Evolutionary conservation across 768 basidiomycete genomes (phyloP).

Genomic region (Lentinula aciculospora): DNA sequence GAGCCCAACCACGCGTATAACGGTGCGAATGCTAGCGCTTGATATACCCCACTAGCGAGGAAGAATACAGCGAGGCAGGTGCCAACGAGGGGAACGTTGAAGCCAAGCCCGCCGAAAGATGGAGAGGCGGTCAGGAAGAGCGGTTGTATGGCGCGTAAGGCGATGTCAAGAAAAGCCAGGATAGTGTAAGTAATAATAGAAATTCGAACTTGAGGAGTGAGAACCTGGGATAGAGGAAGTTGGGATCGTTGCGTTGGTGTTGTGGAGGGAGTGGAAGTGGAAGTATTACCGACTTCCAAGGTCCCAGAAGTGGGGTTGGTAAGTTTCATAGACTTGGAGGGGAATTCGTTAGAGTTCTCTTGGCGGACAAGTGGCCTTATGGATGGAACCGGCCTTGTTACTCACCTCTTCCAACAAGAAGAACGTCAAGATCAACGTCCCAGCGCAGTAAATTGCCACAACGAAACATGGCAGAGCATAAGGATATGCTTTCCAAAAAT

Average conservation of each 20-base stretch:
- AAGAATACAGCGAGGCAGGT: constrained; percentile 47
- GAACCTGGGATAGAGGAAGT: constrained; percentile 2
- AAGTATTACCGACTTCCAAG: not conserved
- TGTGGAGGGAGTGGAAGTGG: not conserved
- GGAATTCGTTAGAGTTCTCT: too few species aligned
- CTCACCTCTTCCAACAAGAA: constrained; percentile 3
- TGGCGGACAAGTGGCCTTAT: not conserved
- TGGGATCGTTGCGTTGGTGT: not conserved
- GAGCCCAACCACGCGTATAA: constrained; percentile 49
- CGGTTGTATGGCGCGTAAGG: constrained; percentile 32
- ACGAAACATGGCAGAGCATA: constrained; percentile 45
- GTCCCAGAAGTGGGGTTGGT: not conserved
- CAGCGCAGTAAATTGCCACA: not conserved
- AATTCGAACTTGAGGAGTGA: constrained; percentile 5
- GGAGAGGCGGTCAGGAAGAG: constrained; percentile 55
- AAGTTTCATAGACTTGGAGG: not conserved
- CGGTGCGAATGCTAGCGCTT: constrained; percentile 27
- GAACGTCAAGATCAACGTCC: not conserved
- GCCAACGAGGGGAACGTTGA: constrained; percentile 49
- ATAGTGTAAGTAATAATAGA: constrained; percentile 3
- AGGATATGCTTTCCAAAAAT: constrained; percentile 44
- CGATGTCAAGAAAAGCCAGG: constrained; percentile 16
- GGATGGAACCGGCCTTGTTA: not conserved
- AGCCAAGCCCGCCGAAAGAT: constrained; percentile 50
- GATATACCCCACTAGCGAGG: constrained; percentile 42